These are phyloP conservation scores for Paspalum vaginatum DNA, from an alignment of 176 grass and related monocot genomes.

Conservation along the genomic window DNA sequence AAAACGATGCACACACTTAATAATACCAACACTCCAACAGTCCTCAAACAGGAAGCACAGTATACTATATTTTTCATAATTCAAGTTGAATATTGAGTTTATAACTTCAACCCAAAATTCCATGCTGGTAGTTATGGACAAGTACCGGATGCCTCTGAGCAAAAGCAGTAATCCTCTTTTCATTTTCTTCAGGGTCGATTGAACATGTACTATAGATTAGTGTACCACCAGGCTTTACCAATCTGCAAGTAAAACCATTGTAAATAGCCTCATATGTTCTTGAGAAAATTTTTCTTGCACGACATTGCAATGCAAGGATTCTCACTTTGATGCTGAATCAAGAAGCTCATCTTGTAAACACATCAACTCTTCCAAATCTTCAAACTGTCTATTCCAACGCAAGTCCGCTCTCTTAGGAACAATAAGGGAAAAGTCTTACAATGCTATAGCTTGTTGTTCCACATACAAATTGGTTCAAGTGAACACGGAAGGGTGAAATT, in stretches of 20 bases:
- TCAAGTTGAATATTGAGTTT: conserved; percentile 24
- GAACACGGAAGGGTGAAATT: conserved; percentile 2
- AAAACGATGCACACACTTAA: conserved; percentile 1
- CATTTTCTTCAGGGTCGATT: conserved; percentile 90
- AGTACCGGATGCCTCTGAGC: conserved; percentile 74
- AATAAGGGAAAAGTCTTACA: conserved; percentile 30
- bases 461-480: conserved; percentile 26
- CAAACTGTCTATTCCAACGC: conserved; percentile 88
- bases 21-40: conserved; percentile 29
- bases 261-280: conserved; percentile 37
- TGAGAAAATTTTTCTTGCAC: conserved; percentile 22
- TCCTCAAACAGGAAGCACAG: background rate
- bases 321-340: conserved; percentile 77
- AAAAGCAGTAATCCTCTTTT: conserved; percentile 77
- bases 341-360: conserved; percentile 86
- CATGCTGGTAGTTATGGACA: conserved; percentile 20
- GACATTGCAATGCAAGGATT: conserved; percentile 12
- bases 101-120: conserved; percentile 43
- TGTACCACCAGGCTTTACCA: conserved; percentile 89
- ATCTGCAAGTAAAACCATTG: conserved; percentile 49
- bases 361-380: conserved; percentile 85
- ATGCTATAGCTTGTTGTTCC: background rate
- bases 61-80: conserved; percentile 13
- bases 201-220: conserved; percentile 96
- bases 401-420: conserved; percentile 82